These are phyloP conservation scores for Monilinia laxa DNA, from an alignment of 2,329 filamentous ascomycete genomes.

Conservation along the genomic window DNA sequence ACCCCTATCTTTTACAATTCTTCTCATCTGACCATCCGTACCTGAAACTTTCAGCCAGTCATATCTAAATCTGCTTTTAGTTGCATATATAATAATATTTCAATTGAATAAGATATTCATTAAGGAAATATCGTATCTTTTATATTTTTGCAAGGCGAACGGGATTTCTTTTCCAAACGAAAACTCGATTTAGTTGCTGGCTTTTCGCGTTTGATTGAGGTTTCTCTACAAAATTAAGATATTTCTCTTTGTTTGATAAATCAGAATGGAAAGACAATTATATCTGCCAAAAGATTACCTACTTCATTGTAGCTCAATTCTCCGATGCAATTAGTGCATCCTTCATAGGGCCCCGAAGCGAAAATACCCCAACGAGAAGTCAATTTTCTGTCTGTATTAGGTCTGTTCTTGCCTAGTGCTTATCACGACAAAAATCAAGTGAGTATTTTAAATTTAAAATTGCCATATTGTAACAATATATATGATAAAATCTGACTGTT, in stretches of 20 bases:
- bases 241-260: neutral
- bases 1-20: too few species aligned
- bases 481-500: neutral
- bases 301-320: neutral
- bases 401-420: too few species aligned
- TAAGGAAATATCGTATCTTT: too few species aligned
- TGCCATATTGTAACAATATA: neutral
- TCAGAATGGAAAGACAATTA: too few species aligned
- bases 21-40: too few species aligned
- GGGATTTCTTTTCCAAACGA: too few species aligned
- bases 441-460: neutral
- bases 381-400: neutral
- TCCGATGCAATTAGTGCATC: neutral
- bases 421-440: too few species aligned
- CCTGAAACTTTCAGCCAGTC: neutral
- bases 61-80: neutral
- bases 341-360: constrained; percentile 4
- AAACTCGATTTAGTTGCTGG: neutral
- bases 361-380: neutral
- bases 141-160: too few species aligned
- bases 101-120: too few species aligned
- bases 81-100: neutral
- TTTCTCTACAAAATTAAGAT: neutral
- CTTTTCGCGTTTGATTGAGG: neutral
- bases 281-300: too few species aligned